Evolutionary conservation across 2,329 filamentous ascomycete genomes (phyloP), one percentile per base, ranked within the genome.

Genomic region (Penicillium thymicola): DNA sequence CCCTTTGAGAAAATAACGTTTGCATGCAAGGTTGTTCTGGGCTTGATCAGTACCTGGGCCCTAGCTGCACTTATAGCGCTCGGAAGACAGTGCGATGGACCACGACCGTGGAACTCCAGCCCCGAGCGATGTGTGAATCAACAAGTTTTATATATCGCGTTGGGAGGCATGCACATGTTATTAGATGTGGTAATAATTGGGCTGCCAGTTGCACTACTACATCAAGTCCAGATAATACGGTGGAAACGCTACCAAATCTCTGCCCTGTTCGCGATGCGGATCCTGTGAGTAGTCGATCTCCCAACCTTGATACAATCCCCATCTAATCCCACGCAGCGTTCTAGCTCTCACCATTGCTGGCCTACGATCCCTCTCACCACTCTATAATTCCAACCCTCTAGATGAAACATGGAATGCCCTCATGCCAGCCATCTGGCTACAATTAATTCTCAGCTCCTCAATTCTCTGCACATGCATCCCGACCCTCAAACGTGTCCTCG

Each of bases 391-490:
- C 2, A 27, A 45, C 0, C 54, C 36, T 5, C 25, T 28, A 27
- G 57, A 59, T 36, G 34, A 41, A 45, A 45, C 54, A 16, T 59
- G 57, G 57, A 30, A 59, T 23, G 18, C 40, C 1, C 41, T 59
- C 6, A 59, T 59, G 54, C 54, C 54, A 18, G 36, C 41, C 5
- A 57, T 59, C 13, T 59, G 57, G 57, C 41, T 59, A 11, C 57
- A 59, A 37, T 30, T 57, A 27, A 49, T 57, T 6, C 45, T 53
- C 14, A 57, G 57, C 36, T 28, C 54, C 8, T 59, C 57, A 0
- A 45, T 57, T 21, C 36, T 59, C 9, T 59, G 54, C 42, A 58
- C 56, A 6, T 58, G 56, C 25, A 51, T 59, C 21, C 57, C 57
- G n/a, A 57, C 57, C 1, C 37, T 59, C 9, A 57, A 59, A 27